Base-by-base conservation (phyloP, 2,329 filamentous ascomycete genomes). In the Mycosphaerella arachidis region DNA sequence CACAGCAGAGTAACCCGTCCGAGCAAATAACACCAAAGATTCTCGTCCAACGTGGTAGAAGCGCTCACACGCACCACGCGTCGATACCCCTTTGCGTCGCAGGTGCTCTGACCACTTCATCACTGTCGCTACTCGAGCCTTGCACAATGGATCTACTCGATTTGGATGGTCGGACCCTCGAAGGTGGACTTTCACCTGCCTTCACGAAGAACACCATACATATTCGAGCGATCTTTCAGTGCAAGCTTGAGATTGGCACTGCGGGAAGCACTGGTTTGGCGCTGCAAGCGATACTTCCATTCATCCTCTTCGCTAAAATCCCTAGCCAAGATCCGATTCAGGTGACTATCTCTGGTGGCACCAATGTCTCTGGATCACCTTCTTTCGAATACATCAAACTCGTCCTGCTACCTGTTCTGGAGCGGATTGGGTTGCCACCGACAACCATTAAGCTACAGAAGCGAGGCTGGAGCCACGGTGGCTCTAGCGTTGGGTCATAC, bases 211-310 rank as follows among this genome's bases (percentile, higher is more conserved):
- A 29, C 27, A 60, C 50, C 10, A 37, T 58, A 6, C 20, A 27
- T 6, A 65, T 66, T 12, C 13, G 56, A 56, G 68, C 48, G 66
- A 51, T 64, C 6, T 66, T 66, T 13, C 73, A 76, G 56, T 75
- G 77, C 50, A 68, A 71, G 3, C 76, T 82, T 40, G 68, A 72
- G 18, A 74, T 82, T 40, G 71, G 75, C 3, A 79, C 79, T 2
- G 81, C 82, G 0, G 84, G 84, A 0, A 81, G 79, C 18, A 77
- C 83, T 5, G 82, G 79, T 51, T 74, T 86, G 12, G 78, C 84
- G 0, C 77, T 86, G 56, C 84, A 86, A 68, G 83, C 84, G 5
- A 72, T 86, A 3, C 78, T 86, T 43, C 84, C 84, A 0, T 86
- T 81, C 63, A 70, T 86, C 2, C 70, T 86, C 1, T 80, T 84